phyloP scores from a whole-genome alignment of 176 grass and related monocot species.

The Oryza nivara region DNA sequence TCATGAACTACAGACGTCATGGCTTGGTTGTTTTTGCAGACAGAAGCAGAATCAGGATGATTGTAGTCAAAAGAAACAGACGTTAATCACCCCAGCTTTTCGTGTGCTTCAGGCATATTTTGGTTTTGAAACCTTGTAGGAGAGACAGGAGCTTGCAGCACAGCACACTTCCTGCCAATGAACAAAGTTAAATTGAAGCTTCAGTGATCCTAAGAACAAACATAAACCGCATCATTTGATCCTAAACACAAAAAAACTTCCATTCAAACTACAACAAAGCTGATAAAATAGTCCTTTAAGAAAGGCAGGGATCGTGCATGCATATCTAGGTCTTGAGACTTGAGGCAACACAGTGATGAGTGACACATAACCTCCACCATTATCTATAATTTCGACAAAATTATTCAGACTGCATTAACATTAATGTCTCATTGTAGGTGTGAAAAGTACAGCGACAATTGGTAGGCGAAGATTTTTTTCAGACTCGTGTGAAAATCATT shows the following conservation, averaged over 20 bases:
- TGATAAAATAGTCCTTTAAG: background rate
- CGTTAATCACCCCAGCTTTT: background rate
- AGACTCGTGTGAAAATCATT: background rate
- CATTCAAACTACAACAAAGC: background rate
- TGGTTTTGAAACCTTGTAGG: background rate
- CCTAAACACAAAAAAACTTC: background rate
- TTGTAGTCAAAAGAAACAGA: background rate
- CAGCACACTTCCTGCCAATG: background rate
- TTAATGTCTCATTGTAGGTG: too few relatives aligned
- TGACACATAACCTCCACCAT: too few relatives aligned
- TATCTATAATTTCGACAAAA: too few relatives aligned
- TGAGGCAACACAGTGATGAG: too few relatives aligned
- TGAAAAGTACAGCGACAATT: too few relatives aligned
- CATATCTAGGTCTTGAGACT: too few relatives aligned
- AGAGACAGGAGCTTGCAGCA: background rate
- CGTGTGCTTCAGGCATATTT: background rate
- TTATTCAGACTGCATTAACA: too few relatives aligned
- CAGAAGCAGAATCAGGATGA: background rate
- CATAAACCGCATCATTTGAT: background rate
- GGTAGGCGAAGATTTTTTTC: background rate
- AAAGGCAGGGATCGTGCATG: background rate
- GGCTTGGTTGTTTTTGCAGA: background rate
- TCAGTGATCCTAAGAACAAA: background rate
- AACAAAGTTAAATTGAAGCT: background rate
- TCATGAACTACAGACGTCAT: slow-evolving; percentile 48